These are phyloP conservation scores for Pseudogymnoascus sp. DNA, from an alignment of 2,329 filamentous ascomycete species.

Conservation along the genomic window DNA sequence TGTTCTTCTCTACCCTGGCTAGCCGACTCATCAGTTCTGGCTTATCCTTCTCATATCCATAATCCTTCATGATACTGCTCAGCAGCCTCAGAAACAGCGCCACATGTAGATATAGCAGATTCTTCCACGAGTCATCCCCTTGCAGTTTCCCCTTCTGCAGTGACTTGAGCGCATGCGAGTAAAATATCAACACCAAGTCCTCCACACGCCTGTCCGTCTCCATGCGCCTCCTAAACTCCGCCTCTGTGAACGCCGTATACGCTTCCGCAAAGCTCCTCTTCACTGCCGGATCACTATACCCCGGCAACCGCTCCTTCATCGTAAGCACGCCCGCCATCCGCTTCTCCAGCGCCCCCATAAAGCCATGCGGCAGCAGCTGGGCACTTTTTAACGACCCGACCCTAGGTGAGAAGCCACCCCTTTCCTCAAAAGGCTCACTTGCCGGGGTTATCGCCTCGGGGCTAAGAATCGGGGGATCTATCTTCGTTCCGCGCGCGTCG, in stretches of 20 bases:
- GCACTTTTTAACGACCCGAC: not conserved
- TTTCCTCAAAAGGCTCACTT: not conserved
- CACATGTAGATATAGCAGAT: conserved; percentile 87
- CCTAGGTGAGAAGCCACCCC: not conserved
- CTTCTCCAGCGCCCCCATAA: conserved; percentile 54
- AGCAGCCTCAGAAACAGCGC: conserved; percentile 89
- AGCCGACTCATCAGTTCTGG: conserved; percentile 77
- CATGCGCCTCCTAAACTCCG: conserved; percentile 80
- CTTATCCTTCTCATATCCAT: conserved; percentile 78
- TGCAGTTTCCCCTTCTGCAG: conserved; percentile 69
- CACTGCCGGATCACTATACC: conserved; percentile 83
- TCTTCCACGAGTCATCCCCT: conserved; percentile 83
- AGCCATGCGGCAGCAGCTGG: not conserved
- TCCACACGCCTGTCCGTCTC: conserved; percentile 92
- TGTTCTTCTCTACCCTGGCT: conserved; percentile 80
- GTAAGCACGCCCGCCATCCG: conserved; percentile 45
- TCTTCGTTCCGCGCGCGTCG: not conserved
- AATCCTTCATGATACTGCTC: conserved; percentile 69
- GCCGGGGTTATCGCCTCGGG: not conserved
- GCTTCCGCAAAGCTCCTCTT: conserved; percentile 94
- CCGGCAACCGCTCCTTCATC: conserved; percentile 75
- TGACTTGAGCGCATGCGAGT: conserved; percentile 87
- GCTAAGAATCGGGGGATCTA: not conserved
- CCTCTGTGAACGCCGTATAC: conserved; percentile 86
- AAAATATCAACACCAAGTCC: conserved; percentile 91